Base-by-base conservation (phyloP, 164 flowering plant species). In the Piper betle region DNA sequence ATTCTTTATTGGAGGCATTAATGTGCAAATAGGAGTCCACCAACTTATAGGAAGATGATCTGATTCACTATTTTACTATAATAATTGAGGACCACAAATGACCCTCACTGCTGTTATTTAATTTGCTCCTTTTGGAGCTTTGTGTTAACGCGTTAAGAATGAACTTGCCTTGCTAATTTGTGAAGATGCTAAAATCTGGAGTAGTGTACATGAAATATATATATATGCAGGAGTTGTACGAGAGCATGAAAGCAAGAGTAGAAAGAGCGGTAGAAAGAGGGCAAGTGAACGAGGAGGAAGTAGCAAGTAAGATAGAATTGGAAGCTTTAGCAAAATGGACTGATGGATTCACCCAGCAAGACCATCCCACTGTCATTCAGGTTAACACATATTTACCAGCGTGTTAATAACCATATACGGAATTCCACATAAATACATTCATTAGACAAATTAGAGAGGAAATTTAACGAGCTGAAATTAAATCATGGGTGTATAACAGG, bases 361-460 rank as follows among this genome's bases (percentile, higher is more conserved):
- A 79, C 33, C 82, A 79, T 59, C 78, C 79, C 19, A 56, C 81
- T 0, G 64, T 78, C 3, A 66, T 78, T 48, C 68, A 78, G 77
- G 81, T 75, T 40, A 2, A 12, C 6, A 42, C 33, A 25, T 25
- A 25, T 1, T 25, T 25, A 25, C 33, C 33, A 25, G 33, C 2
- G 33, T 25, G 33, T 25, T 25, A 2, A 25, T 25, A 25, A 25
- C 33, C 2, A 25, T 25, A 25, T 25, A 25, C 33, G 33, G 33
- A 1, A 25, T 25, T 25, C 33, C 33, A 25, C 33, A 25, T 25
- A 2, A 25, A 25, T 25, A 25, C 52, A 9, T 48, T 48, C 52
- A 9, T 48, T 16, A 9, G 52, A 16, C 13, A 48, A 16, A 48
- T 9, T 10, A 10, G 16, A 2, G 16, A 48, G 52, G 52, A 1